A percentile compares a stretch with the other conserved stretches of the same genome.
Evolutionary conservation across 2,329 filamentous ascomycete species (phyloP).

Genomic region (Ceratocystis papillata): DNA sequence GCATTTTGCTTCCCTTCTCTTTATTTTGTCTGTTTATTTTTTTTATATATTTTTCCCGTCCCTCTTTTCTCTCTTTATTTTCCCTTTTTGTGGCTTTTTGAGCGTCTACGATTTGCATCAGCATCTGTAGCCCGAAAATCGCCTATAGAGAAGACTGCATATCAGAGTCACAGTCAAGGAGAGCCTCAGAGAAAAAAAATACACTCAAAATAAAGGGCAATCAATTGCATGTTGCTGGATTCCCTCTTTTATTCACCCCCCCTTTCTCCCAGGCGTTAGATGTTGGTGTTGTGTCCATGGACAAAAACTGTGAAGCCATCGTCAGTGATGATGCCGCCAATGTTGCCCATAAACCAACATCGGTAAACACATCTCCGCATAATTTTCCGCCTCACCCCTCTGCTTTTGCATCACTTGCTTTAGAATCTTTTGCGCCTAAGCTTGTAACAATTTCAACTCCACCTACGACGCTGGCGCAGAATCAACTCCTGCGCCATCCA

Average conservation of each 20-base stretch:
- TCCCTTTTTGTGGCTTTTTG: background rate
- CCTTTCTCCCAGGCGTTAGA: background rate
- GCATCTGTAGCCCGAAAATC: conserved; percentile 7
- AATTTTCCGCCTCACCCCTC: conserved; percentile 1
- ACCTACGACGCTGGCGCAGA: background rate
- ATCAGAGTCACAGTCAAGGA: background rate
- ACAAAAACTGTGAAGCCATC: conserved; percentile 15
- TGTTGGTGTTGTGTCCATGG: conserved; percentile 12
- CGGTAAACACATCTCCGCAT: conserved; percentile 7
- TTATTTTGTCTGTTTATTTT: background rate
- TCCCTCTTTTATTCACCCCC: background rate
- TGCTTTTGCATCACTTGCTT: conserved; percentile 6
- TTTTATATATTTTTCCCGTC: background rate
- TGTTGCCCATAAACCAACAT: conserved; percentile 4
- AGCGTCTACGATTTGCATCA: background rate
- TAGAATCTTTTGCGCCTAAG: background rate
- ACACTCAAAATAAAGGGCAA: conserved; percentile 5
- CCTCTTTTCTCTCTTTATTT: background rate
- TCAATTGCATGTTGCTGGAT: background rate
- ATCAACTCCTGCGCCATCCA: background rate
- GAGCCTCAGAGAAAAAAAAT: background rate
- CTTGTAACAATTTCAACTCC: background rate
- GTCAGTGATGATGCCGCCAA: conserved; percentile 13
- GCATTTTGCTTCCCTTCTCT: background rate
- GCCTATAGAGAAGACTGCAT: background rate